Percentiles rank a stretch among this genome's conserved stretches.
Evolutionary conservation across 257 asterid genomes (phyloP).

Genomic region (Lantana camara): DNA sequence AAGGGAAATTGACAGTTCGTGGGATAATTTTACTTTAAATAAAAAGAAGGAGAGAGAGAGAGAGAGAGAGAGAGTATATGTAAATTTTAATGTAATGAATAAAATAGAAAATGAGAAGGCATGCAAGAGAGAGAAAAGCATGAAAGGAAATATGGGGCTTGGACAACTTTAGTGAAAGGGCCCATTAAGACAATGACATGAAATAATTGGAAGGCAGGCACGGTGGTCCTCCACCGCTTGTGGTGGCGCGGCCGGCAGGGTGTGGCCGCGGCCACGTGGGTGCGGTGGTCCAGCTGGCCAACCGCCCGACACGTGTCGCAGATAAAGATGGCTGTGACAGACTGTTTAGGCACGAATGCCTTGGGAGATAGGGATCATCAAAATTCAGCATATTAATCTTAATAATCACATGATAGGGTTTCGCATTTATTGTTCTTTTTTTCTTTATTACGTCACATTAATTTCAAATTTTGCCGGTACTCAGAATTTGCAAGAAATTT

Average conservation of each 20-base stretch:
- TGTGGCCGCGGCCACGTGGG: conserved; percentile 79
- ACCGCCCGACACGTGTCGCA: conserved; percentile 40
- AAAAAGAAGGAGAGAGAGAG: too few relatives aligned
- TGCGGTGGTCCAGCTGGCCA: conserved; percentile 71
- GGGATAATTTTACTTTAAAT: not conserved
- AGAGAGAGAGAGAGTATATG: too few relatives aligned
- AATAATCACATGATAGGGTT: too few relatives aligned
- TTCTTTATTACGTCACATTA: too few relatives aligned
- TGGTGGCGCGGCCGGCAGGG: conserved; percentile 73
- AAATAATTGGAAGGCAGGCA: conserved; percentile 55
- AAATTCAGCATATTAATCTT: too few relatives aligned
- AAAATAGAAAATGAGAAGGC: not conserved
- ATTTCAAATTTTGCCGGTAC: too few relatives aligned
- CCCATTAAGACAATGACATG: conserved; percentile 64
- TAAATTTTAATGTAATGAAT: not conserved
- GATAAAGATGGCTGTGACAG: conserved; percentile 39
- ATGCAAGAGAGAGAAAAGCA: conserved; percentile 19
- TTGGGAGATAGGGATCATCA: conserved; percentile 14
- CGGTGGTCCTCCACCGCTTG: conserved; percentile 69
- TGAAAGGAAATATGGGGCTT: conserved; percentile 37
- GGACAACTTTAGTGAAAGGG: conserved; percentile 54
- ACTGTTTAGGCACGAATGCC: conserved; percentile 35
- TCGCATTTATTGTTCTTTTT: too few relatives aligned
- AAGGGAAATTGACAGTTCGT: conserved; percentile 21
- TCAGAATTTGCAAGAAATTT: too few relatives aligned